Conservation (phyloP, 106 monocot genomes). For the Dactylorhiza incarnata region DNA sequence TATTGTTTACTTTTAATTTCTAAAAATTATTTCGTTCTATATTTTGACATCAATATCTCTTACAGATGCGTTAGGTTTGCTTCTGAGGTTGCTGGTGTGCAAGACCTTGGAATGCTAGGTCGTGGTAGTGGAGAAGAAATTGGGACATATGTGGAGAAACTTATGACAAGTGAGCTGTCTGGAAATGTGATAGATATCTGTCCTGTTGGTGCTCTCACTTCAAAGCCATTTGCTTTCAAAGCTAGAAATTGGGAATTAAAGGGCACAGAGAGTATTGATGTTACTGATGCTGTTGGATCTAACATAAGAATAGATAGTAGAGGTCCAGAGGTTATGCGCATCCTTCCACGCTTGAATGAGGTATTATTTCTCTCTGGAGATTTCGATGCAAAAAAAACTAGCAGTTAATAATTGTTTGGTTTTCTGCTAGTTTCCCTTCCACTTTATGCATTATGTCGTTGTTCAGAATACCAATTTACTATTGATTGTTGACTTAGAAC, state of each 20-base stretch:
- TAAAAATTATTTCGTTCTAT: background rate
- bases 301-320: slow-evolving; percentile 98
- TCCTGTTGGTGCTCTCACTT: slow-evolving; percentile 97
- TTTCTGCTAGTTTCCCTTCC: background rate
- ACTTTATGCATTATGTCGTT: background rate
- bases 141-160: slow-evolving; percentile 98
- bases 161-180: slow-evolving; percentile 99
- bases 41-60: background rate
- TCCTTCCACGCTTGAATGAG: slow-evolving; percentile 95
- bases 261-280: slow-evolving; percentile 95
- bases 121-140: slow-evolving; percentile 99
- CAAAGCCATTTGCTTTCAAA: slow-evolving; percentile 98
- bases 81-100: slow-evolving; percentile 90
- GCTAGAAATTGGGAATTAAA: slow-evolving; percentile 98
- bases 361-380: slow-evolving; percentile 19
- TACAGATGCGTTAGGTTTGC: slow-evolving; percentile 89
- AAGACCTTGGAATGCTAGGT: slow-evolving; percentile 98
- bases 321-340: slow-evolving; percentile 99
- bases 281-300: slow-evolving; percentile 97
- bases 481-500: background rate
- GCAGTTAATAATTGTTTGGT: background rate
- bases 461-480: background rate
- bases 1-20: background rate
- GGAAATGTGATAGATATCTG: slow-evolving; percentile 99
- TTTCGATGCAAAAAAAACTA: background rate